Percentiles rank a stretch among this genome's conserved stretches.
phyloP scores from a whole-genome alignment of 2,329 filamentous ascomycete species.

The Pseudogymnoascus sp. region DNA sequence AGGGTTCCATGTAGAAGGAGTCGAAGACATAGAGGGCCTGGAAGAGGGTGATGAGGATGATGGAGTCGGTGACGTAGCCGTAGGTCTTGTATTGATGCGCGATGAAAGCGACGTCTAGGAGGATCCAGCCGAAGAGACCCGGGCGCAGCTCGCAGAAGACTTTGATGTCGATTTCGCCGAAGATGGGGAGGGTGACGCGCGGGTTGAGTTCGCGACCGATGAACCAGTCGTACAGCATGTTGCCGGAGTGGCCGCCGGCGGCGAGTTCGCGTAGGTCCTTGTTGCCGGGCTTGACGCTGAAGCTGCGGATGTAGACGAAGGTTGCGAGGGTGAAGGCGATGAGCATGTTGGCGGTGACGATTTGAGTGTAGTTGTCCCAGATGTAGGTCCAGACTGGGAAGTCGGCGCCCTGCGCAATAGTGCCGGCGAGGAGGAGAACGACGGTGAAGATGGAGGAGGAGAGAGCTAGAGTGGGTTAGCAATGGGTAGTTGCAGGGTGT shows the following conservation, averaged over 20 bases:
- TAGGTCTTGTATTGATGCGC: conserved; percentile 82
- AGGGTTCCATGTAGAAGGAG: conserved; percentile 75
- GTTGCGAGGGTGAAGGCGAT: conserved; percentile 64
- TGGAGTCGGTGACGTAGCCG: conserved; percentile 77
- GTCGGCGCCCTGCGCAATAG: conserved; percentile 64
- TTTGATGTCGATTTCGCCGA: conserved; percentile 87
- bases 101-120: conserved; percentile 75
- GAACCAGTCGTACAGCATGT: conserved; percentile 90
- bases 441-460: conserved; percentile 66
- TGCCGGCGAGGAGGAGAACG: conserved; percentile 63
- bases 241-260: conserved; percentile 71
- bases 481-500: conserved; percentile 9
- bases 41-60: conserved; percentile 66
- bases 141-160: conserved; percentile 85
- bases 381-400: conserved; percentile 91
- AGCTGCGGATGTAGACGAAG: conserved; percentile 76
- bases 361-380: conserved; percentile 78
- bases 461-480: conserved; percentile 48
- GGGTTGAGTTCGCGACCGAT: conserved; percentile 95
- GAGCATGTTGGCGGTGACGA: conserved; percentile 74
- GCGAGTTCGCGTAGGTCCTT: conserved; percentile 67
- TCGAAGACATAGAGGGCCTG: conserved; percentile 82
- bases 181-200: conserved; percentile 64
- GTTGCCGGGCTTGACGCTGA: conserved; percentile 70
- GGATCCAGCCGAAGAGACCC: conserved; percentile 79